Evolutionary conservation across 306 rosid genomes (phyloP), one percentile per base, ranked within the genome.

Genomic region (Mimosa pudica): DNA sequence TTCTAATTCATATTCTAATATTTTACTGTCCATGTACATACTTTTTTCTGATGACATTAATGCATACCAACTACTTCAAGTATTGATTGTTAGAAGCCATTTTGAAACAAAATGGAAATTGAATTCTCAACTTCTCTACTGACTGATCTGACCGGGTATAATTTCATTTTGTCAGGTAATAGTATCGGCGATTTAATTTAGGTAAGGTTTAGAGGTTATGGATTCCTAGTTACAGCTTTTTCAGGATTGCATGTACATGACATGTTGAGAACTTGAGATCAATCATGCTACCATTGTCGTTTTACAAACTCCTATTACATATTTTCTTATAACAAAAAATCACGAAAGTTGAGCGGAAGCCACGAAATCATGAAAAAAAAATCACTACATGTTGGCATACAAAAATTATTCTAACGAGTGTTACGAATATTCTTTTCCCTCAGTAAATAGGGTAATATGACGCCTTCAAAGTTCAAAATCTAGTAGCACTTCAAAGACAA

Each of bases 41-140:
- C 48, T 17, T 45, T 20, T 18, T 70, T 12, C n/a, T 69, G 2
- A 6, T 16, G 49, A 66, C 30, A 3, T 70, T 70, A 70, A 70
- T 46, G 74, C 74, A 10, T 46, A 46, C 57, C 57, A 33, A 24
- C 74, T 6, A 46, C 41, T 46, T 46, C 57, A 35, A 45, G 74
- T 55, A 45, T 46, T 46, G 7, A 70, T 45, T 70, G 38, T 46
- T 70, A 10, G 48, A 70, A 45, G 46, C n/a, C 35, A 44, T 45
- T 70, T 6, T 1, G 2, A 44, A 42, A 24, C 30, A 24, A 42
- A 69, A 20, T 44, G 33, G 54, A 18, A 44, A 42, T 44, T 70
- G 3, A 68, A 20, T 20, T 70, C 74, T 46, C 74, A 70, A 20
- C 74, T 70, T 70, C 54, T 70, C 57, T 46, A 10, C 74, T 2